Evolutionary conservation across 2,329 filamentous ascomycete genomes (phyloP), one percentile per base, ranked within the genome.

Genomic region (Ophiocordyceps polyrhachis-furcata): DNA sequence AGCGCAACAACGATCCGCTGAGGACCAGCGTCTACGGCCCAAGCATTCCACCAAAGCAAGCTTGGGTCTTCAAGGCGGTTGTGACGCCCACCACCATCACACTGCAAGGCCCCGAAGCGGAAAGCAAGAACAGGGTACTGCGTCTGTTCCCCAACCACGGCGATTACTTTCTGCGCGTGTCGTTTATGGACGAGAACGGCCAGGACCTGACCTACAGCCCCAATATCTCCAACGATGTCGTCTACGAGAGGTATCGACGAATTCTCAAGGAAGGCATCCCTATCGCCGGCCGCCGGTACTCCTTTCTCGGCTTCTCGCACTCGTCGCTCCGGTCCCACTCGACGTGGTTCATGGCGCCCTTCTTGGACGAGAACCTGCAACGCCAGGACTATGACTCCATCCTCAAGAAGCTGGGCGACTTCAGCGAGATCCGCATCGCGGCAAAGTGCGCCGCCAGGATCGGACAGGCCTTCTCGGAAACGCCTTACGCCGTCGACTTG

Each of bases 261-360:
- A 62, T 85, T 0, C 64, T 91, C 9, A 57, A 63, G 2, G 53
- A 66, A 0, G 78, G 77, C 0, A 73, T 93, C 25, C 54, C 61
- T 1, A 73, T 89, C 44, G 81, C 72, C 3, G 81, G 76, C 0
- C 66, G 76, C 13, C 55, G 59, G 1, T 86, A 76, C 53, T 59
- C 62, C 0, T 89, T 88, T 53, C 65, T 89, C 0, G 83, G 83
- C 0, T 89, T 87, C 57, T 87, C 82, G 0, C 80, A 88, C 57
- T 89, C 83, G 0, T 87, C 83, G 0, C 67, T 89, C 4, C 70
- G 83, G 13, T 69, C 76, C 1, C 81, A 85, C 47, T 77, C 79
- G 0, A 77, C 73, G 32, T 87, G 82, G 83, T 71, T 75, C 47
- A 63, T 64, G 38, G 68, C 71, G 0, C 58, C 64, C 0, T 76